Evolutionary conservation across 768 basidiomycete species (phyloP).

Genomic region (Kondoa subrosea): DNA sequence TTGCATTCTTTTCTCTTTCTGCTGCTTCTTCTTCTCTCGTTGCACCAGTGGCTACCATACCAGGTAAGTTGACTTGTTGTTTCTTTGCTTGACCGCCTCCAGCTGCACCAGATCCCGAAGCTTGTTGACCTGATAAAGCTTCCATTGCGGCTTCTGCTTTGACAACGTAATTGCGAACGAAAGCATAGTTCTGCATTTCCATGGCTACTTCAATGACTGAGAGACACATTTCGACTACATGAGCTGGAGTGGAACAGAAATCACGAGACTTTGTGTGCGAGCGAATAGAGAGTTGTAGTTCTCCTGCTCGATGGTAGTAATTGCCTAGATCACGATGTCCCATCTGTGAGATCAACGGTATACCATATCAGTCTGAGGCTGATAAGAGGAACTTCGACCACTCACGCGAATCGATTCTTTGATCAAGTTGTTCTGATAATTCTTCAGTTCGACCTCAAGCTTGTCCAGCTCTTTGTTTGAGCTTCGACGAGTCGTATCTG

Average conservation of each 20-base stretch:
- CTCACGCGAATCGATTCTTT: constrained; percentile 88
- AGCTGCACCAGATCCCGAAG: constrained; percentile 4
- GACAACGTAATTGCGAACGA: constrained; percentile 79
- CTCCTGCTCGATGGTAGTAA: constrained; percentile 56
- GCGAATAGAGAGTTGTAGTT: constrained; percentile 53
- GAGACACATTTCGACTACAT: constrained; percentile 77
- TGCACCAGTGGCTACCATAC: constrained; percentile 26
- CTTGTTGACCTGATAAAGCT: constrained; percentile 29
- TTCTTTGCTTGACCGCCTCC: constrained; percentile 1
- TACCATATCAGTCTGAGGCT: neutral
- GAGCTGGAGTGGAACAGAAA: constrained; percentile 74
- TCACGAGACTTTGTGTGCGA: constrained; percentile 83
- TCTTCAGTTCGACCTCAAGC: constrained; percentile 84
- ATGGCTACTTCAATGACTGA: constrained; percentile 42
- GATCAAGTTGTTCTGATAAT: constrained; percentile 90
- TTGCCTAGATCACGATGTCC: constrained; percentile 73
- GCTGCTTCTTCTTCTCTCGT: constrained; percentile 39
- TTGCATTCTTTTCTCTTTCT: constrained; percentile 45
- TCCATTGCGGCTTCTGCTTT: constrained; percentile 89
- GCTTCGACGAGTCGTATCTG: constrained; percentile 35
- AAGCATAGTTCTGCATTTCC: constrained; percentile 69
- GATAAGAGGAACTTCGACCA: constrained; percentile 25
- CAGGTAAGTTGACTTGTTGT: constrained; percentile 24
- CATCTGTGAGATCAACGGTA: constrained; percentile 43
- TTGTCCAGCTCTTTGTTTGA: constrained; percentile 45